Conservation (phyloP, 2,329 filamentous ascomycete genomes). For the Stylonectria norvegica region DNA sequence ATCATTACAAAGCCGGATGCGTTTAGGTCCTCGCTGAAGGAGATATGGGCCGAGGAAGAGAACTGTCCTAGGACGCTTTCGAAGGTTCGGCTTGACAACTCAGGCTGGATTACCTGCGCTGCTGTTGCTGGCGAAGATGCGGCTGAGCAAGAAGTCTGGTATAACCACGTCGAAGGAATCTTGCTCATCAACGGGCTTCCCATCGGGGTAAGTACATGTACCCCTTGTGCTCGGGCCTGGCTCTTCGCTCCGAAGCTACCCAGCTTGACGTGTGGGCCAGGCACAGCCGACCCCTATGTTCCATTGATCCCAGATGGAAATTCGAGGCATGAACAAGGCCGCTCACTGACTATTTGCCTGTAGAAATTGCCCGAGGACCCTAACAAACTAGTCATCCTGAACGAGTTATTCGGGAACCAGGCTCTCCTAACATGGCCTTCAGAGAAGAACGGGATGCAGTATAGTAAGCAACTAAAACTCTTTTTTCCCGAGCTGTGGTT, state of each 20-base stretch:
- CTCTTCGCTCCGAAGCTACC: too few relatives aligned
- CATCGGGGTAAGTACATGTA: constrained; percentile 19
- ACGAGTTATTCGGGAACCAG: constrained; percentile 53
- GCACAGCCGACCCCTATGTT: too few relatives aligned
- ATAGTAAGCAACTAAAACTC: constrained; percentile 27
- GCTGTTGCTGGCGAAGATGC: constrained; percentile 7
- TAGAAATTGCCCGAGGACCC: constrained; percentile 50
- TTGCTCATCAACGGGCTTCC: constrained; percentile 35
- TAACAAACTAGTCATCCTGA: constrained; percentile 36
- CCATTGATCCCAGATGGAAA: too few relatives aligned
- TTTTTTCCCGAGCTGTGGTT: background rate
- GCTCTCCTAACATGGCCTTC: constrained; percentile 52
- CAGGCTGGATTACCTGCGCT: constrained; percentile 17
- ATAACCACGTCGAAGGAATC: constrained; percentile 27
- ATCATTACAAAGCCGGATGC: constrained; percentile 12
- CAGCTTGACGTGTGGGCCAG: too few relatives aligned
- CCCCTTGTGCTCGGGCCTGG: too few relatives aligned
- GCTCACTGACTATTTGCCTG: background rate
- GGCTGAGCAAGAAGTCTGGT: constrained; percentile 25
- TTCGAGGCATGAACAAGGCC: too few relatives aligned
- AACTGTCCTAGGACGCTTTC: constrained; percentile 11
- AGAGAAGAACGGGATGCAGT: constrained; percentile 49
- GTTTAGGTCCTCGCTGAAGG: constrained; percentile 15
- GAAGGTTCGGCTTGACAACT: background rate
- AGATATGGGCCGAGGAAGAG: constrained; percentile 22